phyloP scores from a whole-genome alignment of 441 rosid species.

The Syzygium malaccense region DNA sequence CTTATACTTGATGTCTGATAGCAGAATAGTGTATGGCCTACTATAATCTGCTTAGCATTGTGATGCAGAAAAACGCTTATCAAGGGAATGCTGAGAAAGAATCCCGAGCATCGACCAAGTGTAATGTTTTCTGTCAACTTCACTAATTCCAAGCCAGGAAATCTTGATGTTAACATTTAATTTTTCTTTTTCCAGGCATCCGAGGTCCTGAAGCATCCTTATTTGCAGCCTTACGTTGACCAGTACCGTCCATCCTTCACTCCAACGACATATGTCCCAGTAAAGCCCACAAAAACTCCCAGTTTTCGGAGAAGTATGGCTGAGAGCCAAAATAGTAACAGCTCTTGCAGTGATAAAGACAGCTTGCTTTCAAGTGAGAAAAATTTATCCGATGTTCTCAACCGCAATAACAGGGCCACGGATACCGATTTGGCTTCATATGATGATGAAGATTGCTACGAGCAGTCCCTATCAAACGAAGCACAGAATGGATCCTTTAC shows the following conservation, averaged over 20 bases:
- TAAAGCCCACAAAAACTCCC: conserved; percentile 35
- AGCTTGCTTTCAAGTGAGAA: conserved; percentile 56
- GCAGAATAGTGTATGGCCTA: background rate
- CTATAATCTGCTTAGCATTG: conserved; percentile 6
- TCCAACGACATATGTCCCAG: conserved; percentile 30
- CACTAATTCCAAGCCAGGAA: conserved; percentile 1
- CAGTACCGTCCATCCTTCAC: conserved; percentile 57
- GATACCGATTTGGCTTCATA: conserved; percentile 44
- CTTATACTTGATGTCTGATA: background rate
- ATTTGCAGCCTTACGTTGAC: conserved; percentile 82
- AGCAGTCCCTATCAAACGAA: conserved; percentile 34
- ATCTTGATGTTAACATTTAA: conserved; percentile 10
- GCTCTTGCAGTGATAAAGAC: conserved; percentile 73
- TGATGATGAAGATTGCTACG: conserved; percentile 56
- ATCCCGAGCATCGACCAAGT: conserved; percentile 89
- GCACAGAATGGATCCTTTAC: conserved; percentile 30
- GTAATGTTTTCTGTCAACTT: conserved; percentile 39
- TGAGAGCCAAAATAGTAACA: conserved; percentile 83
- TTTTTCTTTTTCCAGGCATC: conserved; percentile 50
- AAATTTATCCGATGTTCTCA: conserved; percentile 24
- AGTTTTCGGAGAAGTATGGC: conserved; percentile 57
- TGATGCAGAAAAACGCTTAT: conserved; percentile 68
- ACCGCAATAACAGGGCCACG: conserved; percentile 35
- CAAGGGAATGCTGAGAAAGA: conserved; percentile 91
- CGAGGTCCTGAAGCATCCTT: conserved; percentile 92